A percentile compares a stretch with the other conserved stretches of the same genome.
Conservation (phyloP, 345 rosid genomes). For the Raphanus sativus region DNA sequence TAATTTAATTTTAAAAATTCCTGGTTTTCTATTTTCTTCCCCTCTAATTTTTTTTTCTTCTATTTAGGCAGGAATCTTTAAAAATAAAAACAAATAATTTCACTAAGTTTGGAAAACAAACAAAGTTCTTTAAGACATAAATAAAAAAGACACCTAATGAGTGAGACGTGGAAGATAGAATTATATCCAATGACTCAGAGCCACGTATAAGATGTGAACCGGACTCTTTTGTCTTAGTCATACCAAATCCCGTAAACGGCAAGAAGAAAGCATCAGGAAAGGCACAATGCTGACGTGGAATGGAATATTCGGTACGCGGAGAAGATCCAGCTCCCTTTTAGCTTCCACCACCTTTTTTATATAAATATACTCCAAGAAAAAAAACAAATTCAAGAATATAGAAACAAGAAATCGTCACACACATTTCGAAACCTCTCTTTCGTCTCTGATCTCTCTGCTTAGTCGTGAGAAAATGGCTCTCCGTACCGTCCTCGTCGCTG, state of each 20-base stretch:
- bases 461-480: constrained; percentile 56
- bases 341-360: background rate
- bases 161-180: constrained; percentile 4
- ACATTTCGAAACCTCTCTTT: background rate
- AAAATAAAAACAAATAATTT: background rate
- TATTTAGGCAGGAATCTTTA: constrained; percentile 17
- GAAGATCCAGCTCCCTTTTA: constrained; percentile 21
- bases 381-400: too few species aligned
- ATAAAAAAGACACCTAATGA: background rate
- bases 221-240: constrained; percentile 13
- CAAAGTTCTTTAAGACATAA: background rate
- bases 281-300: constrained; percentile 32
- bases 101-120: background rate
- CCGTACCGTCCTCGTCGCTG: constrained; percentile 80
- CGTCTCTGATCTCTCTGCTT: background rate
- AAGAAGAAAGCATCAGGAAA: constrained; percentile 31
- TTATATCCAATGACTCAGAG: constrained; percentile 23
- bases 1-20: background rate
- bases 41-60: background rate
- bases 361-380: background rate
- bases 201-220: constrained; percentile 31
- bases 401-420: constrained; percentile 11
- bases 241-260: constrained; percentile 32
- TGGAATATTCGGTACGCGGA: constrained; percentile 39
- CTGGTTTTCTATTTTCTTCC: background rate